Base-by-base conservation (phyloP, 805 yeast species). In the Candida tammaniensis region DNA sequence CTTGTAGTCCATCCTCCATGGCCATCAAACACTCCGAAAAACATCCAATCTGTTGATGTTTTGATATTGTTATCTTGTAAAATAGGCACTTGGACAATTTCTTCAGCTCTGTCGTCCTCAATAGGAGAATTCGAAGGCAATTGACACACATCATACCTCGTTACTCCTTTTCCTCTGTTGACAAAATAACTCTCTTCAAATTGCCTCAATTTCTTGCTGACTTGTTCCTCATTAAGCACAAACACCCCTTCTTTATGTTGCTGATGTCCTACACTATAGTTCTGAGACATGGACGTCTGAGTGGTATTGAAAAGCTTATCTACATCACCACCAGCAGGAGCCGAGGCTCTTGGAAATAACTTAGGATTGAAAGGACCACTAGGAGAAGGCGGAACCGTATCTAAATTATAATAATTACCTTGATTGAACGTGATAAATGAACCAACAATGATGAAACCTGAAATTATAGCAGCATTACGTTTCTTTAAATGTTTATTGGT, bases 1-100 rank as follows among this genome's bases (percentile, higher is more conserved):
- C 91, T 79, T 1, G 98, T 93, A 44, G 86, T 85, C 80, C 95
- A 88, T 15, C 98, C 98, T 3, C 95, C 88, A 59, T 93, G 98
- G 9, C 98, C 98, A 59, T 93, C 98, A 55, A 82, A 91, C 0
- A 93, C 78, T 4, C 98, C 96, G 76, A 95, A 93, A 54, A 93
- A 87, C 74, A 85, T 83, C 84, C 96, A 82, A 57, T 91, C 96
- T 1, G 62, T 70, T 46, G 48, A 63, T 49, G 57, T 72, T 68
- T 44, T 72, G 30, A 67, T 56, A 34, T 76, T 68, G 40, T 76
- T 78, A 38, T 80, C 86, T 48, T 76, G 78, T 36, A 68, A 53
- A n/a, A 83, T 64, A 5, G 88, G 86, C 1, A 81, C 80, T 36
- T 82, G 84, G 7, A 84, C 76, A 22, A 85, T 78, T 42, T 82